Evolutionary conservation across 2,329 filamentous ascomycete genomes (phyloP), one percentile per base, ranked within the genome.

Genomic region (Aspergillus uvarum): DNA sequence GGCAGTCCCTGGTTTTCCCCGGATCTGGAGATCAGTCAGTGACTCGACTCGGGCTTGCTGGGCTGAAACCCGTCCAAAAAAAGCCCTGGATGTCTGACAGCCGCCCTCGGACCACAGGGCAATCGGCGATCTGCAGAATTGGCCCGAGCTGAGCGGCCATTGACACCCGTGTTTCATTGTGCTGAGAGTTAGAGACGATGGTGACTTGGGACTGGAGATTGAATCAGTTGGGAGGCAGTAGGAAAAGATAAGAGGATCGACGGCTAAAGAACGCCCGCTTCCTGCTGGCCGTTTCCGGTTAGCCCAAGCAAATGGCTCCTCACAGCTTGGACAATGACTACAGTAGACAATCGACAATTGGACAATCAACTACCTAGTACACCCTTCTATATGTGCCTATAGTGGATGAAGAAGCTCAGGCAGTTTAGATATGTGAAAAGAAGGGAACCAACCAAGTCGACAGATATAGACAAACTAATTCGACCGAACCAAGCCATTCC

Each of bases 1-100:
- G 26, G 26, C 31, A 47, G 53, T 47, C 53, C 53, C 53, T 48
- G 38, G 6, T 44, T 52, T 52, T 55, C 53, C 53, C 53, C 53
- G 53, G 53, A 55, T 55, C 47, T 31, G 32, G 42, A 47, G n/a
- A 29, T 22, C 16, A 26, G 35, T n/a, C 26, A 3, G 26, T 29
- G 26, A 29, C 26, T 29, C 26, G 26, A 29, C 26, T 29, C 26
- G 26, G 44, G 47, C 47, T 42, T 31, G 44, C 52, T 47, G 16
- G 38, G 42, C 52, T 47, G 24, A 44, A 44, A 44, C 38, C 38
- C 38, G 5, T 35, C 4, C 14, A 19, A 8, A 16, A 16, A 16
- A 0, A 44, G 16, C 14, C 38, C 38, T 19, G 38, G 3, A 16
- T 44, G 38, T 44, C 38, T 19, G 38, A 44, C 38, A 44, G 38